Evolutionary conservation across 352 stramenopile genomes (phyloP).

Genomic region (Phytophthora pinifolia): DNA sequence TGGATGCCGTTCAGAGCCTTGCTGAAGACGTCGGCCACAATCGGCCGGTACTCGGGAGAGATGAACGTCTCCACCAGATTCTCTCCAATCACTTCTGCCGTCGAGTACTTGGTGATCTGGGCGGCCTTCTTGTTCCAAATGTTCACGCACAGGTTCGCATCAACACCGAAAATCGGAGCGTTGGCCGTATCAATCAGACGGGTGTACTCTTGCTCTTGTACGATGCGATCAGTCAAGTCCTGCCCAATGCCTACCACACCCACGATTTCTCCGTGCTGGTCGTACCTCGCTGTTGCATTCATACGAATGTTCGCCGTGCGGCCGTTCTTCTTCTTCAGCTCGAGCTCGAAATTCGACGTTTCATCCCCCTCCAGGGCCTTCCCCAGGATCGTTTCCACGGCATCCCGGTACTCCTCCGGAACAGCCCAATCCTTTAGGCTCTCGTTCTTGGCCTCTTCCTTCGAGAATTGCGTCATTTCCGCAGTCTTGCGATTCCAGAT

Average conservation of each 20-base stretch:
- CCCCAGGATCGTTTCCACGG: slow-evolving; percentile 49
- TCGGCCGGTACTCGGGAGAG: slow-evolving; percentile 63
- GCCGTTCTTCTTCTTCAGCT: slow-evolving; percentile 67
- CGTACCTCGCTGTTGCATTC: slow-evolving; percentile 67
- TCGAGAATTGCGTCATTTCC: slow-evolving; percentile 88
- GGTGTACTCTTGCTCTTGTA: slow-evolving; percentile 87
- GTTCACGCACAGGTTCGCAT: slow-evolving; percentile 86
- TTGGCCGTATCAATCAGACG: slow-evolving; percentile 92
- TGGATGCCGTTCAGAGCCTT: slow-evolving; percentile 73
- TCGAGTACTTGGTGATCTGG: slow-evolving; percentile 87
- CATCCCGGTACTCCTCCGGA: slow-evolving; percentile 50
- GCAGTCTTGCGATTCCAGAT: slow-evolving; percentile 93
- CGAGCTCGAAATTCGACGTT: slow-evolving; percentile 86
- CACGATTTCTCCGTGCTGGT: slow-evolving; percentile 75
- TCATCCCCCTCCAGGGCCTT: slow-evolving; percentile 64
- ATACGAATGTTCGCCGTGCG: slow-evolving; percentile 67
- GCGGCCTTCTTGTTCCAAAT: slow-evolving; percentile 93
- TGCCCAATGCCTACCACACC: slow-evolving; percentile 88
- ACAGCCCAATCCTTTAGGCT: slow-evolving; percentile 70
- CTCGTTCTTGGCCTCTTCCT: slow-evolving; percentile 87
- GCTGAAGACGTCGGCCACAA: slow-evolving; percentile 69
- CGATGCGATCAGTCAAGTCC: slow-evolving; percentile 85
- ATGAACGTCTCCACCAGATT: slow-evolving; percentile 88
- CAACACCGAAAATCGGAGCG: slow-evolving; percentile 90
- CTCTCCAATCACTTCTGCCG: slow-evolving; percentile 76